phyloP scores from a whole-genome alignment of 192 early-diverging fungal genomes.

The Coemansia sp. region DNA sequence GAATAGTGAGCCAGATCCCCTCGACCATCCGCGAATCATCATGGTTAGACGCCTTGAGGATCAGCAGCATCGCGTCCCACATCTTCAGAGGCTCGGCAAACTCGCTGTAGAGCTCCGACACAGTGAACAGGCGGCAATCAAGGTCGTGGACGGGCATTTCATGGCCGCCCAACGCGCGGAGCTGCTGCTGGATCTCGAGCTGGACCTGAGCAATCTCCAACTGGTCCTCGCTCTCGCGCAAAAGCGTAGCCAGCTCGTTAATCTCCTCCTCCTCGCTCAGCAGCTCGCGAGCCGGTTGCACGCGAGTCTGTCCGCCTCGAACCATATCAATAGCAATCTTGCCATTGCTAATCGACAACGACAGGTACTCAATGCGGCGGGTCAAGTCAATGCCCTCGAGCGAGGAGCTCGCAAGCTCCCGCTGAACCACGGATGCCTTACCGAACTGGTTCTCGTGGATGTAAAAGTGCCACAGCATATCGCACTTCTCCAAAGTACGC shows the following conservation, averaged over 20 bases:
- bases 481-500: constrained; percentile 51
- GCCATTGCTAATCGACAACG: constrained; percentile 62
- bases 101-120: constrained; percentile 54
- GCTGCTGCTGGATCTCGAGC: constrained; percentile 47
- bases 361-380: constrained; percentile 61
- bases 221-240: constrained; percentile 58
- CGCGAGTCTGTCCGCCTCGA: not conserved
- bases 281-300: not conserved
- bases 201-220: constrained; percentile 65
- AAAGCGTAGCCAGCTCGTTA: constrained; percentile 42
- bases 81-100: constrained; percentile 56
- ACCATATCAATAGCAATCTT: constrained; percentile 59
- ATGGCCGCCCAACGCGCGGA: constrained; percentile 10
- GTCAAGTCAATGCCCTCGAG: constrained; percentile 37
- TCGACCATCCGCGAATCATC: constrained; percentile 43
- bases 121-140: constrained; percentile 26
- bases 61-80: constrained; percentile 55
- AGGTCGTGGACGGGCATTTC: constrained; percentile 11
- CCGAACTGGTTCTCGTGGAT: constrained; percentile 57
- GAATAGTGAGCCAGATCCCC: constrained; percentile 32
- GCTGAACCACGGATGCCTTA: constrained; percentile 60
- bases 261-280: constrained; percentile 32
- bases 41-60: constrained; percentile 60
- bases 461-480: constrained; percentile 71
- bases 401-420: constrained; percentile 37